A percentile compares a stretch with the other conserved stretches of the same genome.
Conservation (phyloP, 148 eudicot species). For the Spergularia marina region DNA sequence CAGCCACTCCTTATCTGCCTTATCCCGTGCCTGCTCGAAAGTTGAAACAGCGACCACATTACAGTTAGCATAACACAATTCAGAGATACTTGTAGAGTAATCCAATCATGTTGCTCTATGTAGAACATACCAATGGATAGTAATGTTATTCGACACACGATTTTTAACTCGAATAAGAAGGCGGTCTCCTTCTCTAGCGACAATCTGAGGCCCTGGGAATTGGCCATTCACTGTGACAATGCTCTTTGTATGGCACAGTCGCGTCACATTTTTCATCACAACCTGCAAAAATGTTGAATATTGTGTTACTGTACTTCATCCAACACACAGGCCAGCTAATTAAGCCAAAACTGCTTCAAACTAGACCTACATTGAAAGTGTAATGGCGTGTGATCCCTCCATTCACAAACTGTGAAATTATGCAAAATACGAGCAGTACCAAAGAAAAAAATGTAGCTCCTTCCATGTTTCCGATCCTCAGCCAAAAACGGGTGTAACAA, state of each 20-base stretch:
- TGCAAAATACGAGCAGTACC: not conserved
- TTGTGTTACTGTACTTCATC: not conserved
- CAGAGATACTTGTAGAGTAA: not conserved
- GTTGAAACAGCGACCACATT: not conserved
- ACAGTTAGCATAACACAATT: not conserved
- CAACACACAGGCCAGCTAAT: not conserved
- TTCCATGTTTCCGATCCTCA: not conserved
- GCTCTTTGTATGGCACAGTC: slow-evolving; percentile 28
- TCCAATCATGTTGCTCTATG: not conserved
- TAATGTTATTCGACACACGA: slow-evolving; percentile 7
- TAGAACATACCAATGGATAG: slow-evolving; percentile 11
- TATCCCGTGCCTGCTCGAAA: slow-evolving; percentile 18
- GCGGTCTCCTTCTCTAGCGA: slow-evolving; percentile 35
- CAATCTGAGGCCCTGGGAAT: slow-evolving; percentile 34
- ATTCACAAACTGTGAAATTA: not conserved
- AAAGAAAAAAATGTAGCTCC: slow-evolving; percentile 5
- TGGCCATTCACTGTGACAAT: slow-evolving; percentile 32
- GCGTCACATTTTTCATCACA: slow-evolving; percentile 24
- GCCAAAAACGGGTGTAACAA: too few species aligned
- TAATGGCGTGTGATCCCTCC: slow-evolving; percentile 9
- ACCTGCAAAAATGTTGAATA: slow-evolving; percentile 8
- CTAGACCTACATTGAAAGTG: slow-evolving; percentile 11
- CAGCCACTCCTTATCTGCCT: slow-evolving; percentile 11
- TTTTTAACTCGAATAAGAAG: slow-evolving; percentile 24
- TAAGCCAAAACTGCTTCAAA: not conserved